A percentile compares a stretch with the other conserved stretches of the same genome.
These are phyloP conservation scores for Rhododendron vialii DNA, from an alignment of 148 eudicot genomes.

Conservation along the genomic window DNA sequence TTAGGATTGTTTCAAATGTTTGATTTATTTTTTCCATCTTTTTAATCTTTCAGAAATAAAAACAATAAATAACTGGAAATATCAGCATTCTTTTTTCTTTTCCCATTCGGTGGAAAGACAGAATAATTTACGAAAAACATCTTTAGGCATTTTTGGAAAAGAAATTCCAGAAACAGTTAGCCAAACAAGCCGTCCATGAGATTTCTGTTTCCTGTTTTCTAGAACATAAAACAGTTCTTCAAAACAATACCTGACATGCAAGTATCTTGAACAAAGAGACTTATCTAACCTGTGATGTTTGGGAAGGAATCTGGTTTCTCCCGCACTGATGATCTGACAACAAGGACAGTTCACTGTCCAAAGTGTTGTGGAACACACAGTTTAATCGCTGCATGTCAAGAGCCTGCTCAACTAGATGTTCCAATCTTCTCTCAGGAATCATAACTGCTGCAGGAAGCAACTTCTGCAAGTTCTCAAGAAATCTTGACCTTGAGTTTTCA, in stretches of 20 bases:
- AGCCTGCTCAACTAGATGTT: slow-evolving; percentile 70
- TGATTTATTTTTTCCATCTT: neutral
- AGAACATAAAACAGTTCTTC: neutral
- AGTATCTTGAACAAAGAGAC: neutral
- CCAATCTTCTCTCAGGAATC: slow-evolving; percentile 64
- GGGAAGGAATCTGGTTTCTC: slow-evolving; percentile 64
- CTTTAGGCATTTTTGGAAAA: neutral
- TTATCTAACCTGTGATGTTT: slow-evolving; percentile 50
- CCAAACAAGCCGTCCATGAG: neutral
- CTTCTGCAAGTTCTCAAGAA: slow-evolving; percentile 55
- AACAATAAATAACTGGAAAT: neutral
- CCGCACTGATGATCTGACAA: slow-evolving; percentile 43
- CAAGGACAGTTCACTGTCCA: slow-evolving; percentile 40
- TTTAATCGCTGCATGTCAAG: slow-evolving; percentile 54
- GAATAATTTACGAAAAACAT: neutral
- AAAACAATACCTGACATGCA: neutral
- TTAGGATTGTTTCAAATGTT: neutral
- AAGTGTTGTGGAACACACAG: slow-evolving; percentile 68
- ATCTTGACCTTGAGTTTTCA: slow-evolving; percentile 35
- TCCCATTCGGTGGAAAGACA: neutral
- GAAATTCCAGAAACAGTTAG: neutral
- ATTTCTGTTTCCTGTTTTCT: neutral
- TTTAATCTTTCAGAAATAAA: neutral
- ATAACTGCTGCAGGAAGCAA: slow-evolving; percentile 61
- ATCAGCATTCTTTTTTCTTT: neutral